Base-by-base conservation (phyloP, 306 rosid species). In the Fragaria iinumae region DNA sequence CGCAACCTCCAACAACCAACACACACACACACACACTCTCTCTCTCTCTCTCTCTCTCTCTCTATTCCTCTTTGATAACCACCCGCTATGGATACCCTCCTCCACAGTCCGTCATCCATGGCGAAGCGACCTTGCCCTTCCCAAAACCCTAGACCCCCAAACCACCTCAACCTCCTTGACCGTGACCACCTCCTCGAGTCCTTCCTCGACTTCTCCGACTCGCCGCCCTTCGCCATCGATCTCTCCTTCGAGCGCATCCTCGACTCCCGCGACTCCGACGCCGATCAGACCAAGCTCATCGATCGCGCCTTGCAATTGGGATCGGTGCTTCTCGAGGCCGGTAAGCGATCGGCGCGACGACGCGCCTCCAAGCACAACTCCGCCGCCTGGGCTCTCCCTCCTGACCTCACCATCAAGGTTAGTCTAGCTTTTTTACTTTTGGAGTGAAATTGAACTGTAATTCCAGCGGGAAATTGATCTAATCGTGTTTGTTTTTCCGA, bases 381-480 rank as follows among this genome's bases (percentile, higher is more conserved):
- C 0, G 75, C 82, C 48, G 79, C 85, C 13, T 95, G 99, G 99
- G 89, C 84, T 73, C 97, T 95, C 47, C 93, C 99, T 73, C 92
- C 97, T 27, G 97, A 95, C 81, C 97, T 95, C 84, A 92, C 99
- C 78, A 85, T 92, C 86, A 92, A 92, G 81, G 99, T 93, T 59
- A 27, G 63, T 45, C 2, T 27, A 41, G 25, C 6, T 20, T 47
- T 47, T 11, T 1, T 21, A 52, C 13, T 47, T 57, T 34, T 50
- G 11, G 0, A 34, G 69, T 34, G 6, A 18, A 34, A 64, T 64
- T 64, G 44, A 64, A 2, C 44, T 64, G 41, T 62, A 62, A 27
- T 62, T 29, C 4, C 2, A 5, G 8, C 16, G 2, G 17, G 3
- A 55, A 9, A 60, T 5, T 60, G 2, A 9, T 60, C 29, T 60